Base-by-base conservation (phyloP, 495 filamentous ascomycete genomes). In the Trichoderma virens region DNA sequence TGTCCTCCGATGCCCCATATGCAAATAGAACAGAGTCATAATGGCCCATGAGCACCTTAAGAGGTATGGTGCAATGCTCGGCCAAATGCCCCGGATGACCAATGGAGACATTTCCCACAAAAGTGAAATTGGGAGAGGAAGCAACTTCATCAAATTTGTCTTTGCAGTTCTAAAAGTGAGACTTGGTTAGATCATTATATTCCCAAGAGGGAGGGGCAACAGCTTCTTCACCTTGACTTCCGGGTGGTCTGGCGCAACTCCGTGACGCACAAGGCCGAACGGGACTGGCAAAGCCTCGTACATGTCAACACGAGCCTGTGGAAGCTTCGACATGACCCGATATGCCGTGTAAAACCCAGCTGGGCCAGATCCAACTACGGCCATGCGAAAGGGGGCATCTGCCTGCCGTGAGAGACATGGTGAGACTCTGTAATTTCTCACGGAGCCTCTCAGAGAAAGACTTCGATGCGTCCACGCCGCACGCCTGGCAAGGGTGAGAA, bases 291-390 rank as follows among this genome's bases (percentile, higher is more conserved):
- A 76, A 27, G 89, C 86, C 75, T 98, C 94, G 73, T 96, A 98
- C 95, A 98, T 98, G 73, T 96, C 93, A 3, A 98, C 85, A 47
- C 87, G 78, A 8, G 89, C 85, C 73, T 87, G 76, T 16, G 83
- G 77, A 16, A 92, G 80, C 66, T 86, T 91, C 28, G 84, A 80
- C 76, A 98, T 85, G 63, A 93, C 82, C 64, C 92, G 83, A 67
- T 92, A 90, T 4, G 94, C 88, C 5, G 95, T 90, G 71, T 98
- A 98, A 76, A 98, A 98, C 5, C 94, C 94, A 51, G 95, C 94
- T 5, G 94, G 94, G 0, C 94, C 94, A 39, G 95, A 97, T 62
- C 94, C 94, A 70, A 98, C 87, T 62, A 98, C 82, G 67, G 93
- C 94, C 67, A 98, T 80, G 39, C 89, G 88, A 65, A 90, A 83